Evolutionary conservation across 805 yeast genomes (phyloP), one percentile per base, ranked within the genome.

Genomic region (Candida hispaniensis): DNA sequence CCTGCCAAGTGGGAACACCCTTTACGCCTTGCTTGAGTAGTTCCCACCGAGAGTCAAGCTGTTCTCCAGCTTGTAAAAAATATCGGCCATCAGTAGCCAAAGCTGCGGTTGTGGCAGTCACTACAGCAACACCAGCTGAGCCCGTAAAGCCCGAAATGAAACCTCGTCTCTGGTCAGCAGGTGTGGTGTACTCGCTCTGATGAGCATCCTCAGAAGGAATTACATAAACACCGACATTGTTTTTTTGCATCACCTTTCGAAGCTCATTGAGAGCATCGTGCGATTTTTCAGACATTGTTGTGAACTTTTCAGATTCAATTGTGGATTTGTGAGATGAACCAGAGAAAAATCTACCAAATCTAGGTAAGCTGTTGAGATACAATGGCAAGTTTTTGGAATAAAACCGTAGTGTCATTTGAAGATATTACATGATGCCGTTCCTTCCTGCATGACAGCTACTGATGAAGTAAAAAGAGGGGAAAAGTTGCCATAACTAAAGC

Each of bases 71-170:
- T 59, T 91, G 98, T 41, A 81, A 63, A 55, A 83, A 91, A 60
- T 91, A 91, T 45, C 98, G 67, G 2, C 97, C 97, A 57, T 91
- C 98, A 0, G 98, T 91, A 6, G 93, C 74, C 33, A 91, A 59
- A 0, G 79, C 80, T 9, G 94, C 93, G 29, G 72, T 69, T 36
- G 65, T 64, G 26, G 62, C 52, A 4, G 94, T 75, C 12, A 88
- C 67, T n/a, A 91, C 68, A 1, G 94, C 96, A 14, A 82, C 62
- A 14, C 97, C 98, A 2, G 96, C 93, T 30, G 88, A 75, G 1
- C 97, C 98, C 8, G 88, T 78, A 59, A 88, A 88, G 0, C 65
- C 96, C 5, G 86, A 69, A 16, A 88, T 78, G 48, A 67, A 88
- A 38, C 72, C 78, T 39, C 96, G 66, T 47, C 95, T 71, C 52